phyloP scores from a whole-genome alignment of 228 moss, liverwort and hornwort genomes.

The Sphagnum fallax region DNA sequence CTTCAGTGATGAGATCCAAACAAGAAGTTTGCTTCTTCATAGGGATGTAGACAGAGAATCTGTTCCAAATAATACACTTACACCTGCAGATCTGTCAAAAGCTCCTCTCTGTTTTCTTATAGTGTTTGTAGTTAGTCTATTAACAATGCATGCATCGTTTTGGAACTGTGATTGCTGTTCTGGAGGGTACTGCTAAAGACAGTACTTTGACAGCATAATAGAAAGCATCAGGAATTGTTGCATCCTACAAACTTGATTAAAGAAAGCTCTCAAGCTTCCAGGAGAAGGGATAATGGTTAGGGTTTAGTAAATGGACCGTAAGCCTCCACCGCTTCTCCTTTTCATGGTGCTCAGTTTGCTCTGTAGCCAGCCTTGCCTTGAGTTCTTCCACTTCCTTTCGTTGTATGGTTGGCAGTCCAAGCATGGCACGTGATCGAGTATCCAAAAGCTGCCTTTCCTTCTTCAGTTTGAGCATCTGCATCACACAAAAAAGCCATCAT shows the following conservation, averaged over 20 bases:
- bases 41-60: not conserved
- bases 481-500: too few relatives aligned
- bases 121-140: too few relatives aligned
- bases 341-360: constrained; percentile 38
- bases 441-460: constrained; percentile 40
- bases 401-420: constrained; percentile 27
- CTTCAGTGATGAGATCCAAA: not conserved
- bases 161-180: too few relatives aligned
- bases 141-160: too few relatives aligned
- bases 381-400: constrained; percentile 59
- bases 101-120: too few relatives aligned
- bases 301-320: constrained; percentile 19
- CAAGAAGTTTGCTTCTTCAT: not conserved
- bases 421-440: constrained; percentile 19
- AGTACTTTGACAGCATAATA: too few relatives aligned
- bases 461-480: constrained; percentile 48
- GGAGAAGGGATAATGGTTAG: too few relatives aligned
- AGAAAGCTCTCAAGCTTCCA: too few relatives aligned
- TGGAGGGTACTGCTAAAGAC: too few relatives aligned
- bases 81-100: too few relatives aligned
- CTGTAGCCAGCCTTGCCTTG: constrained; percentile 41
- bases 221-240: too few relatives aligned
- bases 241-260: too few relatives aligned
- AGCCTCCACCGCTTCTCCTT: constrained; percentile 59
- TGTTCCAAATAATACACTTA: not conserved